Evolutionary conservation across 2,329 filamentous ascomycete genomes (phyloP).

Genomic region (Epichloe glyceriae): DNA sequence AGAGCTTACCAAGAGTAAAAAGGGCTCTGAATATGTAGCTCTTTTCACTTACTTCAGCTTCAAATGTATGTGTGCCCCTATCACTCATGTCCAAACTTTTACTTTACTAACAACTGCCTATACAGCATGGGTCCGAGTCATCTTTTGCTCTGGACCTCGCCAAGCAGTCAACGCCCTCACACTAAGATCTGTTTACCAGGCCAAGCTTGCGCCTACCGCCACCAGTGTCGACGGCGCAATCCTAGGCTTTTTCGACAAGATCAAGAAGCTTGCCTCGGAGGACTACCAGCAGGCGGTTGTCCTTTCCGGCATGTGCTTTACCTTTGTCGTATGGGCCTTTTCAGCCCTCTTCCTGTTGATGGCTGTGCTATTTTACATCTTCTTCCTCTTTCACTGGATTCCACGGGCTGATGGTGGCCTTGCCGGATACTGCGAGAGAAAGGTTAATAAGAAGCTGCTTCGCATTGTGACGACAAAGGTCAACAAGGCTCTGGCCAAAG

Average conservation of each 20-base stretch:
- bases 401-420: constrained; percentile 69
- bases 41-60: constrained; percentile 80
- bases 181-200: constrained; percentile 68
- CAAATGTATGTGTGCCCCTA: constrained; percentile 34
- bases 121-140: constrained; percentile 70
- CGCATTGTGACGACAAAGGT: constrained; percentile 78
- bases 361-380: constrained; percentile 65
- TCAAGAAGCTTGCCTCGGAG: constrained; percentile 56
- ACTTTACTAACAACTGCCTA: background rate
- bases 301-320: constrained; percentile 85
- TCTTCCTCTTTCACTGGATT: constrained; percentile 89
- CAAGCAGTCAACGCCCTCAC: constrained; percentile 86
- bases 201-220: constrained; percentile 49
- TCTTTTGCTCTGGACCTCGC: constrained; percentile 84
- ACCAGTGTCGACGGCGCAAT: constrained; percentile 48
- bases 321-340: constrained; percentile 77
- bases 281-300: constrained; percentile 72
- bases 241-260: constrained; percentile 70
- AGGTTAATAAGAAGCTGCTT: constrained; percentile 75
- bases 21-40: constrained; percentile 80
- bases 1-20: constrained; percentile 79
- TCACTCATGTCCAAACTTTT: background rate
- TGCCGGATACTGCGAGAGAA: constrained; percentile 76
- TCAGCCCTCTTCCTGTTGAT: constrained; percentile 63
- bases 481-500: constrained; percentile 74